Evolutionary conservation across 2,329 filamentous ascomycete genomes (phyloP).

Genomic region (Aspergillus pseudoglaucus): DNA sequence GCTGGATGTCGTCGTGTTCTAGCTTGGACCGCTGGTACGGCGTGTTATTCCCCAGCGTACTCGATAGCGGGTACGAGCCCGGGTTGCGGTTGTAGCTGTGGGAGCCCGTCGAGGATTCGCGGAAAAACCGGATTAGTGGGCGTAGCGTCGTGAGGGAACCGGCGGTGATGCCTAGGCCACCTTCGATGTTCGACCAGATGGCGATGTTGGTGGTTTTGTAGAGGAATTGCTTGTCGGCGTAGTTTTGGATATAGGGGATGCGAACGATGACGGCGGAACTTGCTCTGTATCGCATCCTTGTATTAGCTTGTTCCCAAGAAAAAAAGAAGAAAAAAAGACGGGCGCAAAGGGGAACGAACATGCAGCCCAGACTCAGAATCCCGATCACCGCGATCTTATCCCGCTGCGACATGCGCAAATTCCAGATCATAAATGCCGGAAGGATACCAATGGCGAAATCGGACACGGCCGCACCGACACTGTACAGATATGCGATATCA

Average conservation of each 20-base stretch:
- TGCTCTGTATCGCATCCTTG: conserved; percentile 10
- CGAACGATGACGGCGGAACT: conserved; percentile 19
- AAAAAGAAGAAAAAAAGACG: conserved; percentile 6
- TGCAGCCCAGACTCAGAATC: conserved; percentile 51
- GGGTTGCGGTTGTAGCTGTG: conserved; percentile 8
- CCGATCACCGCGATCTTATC: conserved; percentile 47
- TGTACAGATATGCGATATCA: conserved; percentile 47
- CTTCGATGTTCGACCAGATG: conserved; percentile 31
- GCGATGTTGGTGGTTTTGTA: conserved; percentile 40
- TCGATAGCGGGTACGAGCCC: conserved; percentile 15
- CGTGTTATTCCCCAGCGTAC: conserved; percentile 5
- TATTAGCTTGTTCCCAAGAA: conserved; percentile 17
- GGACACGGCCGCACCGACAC: conserved; percentile 37
- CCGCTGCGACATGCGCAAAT: conserved; percentile 47
- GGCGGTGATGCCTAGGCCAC: conserved; percentile 33
- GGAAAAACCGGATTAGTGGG: conserved; percentile 37
- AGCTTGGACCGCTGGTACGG: conserved; percentile 3
- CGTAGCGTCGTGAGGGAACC: conserved; percentile 34
- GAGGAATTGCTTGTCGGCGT: conserved; percentile 16
- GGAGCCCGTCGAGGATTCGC: conserved; percentile 15
- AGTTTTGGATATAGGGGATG: conserved; percentile 11
- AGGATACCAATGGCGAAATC: conserved; percentile 49
- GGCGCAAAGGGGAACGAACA: conserved; percentile 20
- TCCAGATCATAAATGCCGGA: conserved; percentile 49
- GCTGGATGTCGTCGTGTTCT: conserved; percentile 3